Percentiles rank a stretch among this genome's conserved stretches.
Evolutionary conservation across 345 rosid genomes (phyloP).

Genomic region (Rhizophora apiculata): DNA sequence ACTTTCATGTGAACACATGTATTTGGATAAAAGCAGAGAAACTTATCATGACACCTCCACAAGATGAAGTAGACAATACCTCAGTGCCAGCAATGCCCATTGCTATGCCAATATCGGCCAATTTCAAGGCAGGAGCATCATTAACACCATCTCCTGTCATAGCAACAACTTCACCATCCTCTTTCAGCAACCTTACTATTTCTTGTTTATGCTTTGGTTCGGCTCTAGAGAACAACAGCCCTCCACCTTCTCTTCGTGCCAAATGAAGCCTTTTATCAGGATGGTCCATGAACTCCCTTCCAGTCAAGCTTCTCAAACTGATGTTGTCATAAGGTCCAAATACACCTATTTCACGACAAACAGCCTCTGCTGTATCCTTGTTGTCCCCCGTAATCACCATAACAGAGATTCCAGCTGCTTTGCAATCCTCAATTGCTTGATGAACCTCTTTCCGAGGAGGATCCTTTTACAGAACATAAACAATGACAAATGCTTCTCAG

Average conservation of each 20-base stretch:
- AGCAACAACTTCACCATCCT: slow-evolving; percentile 95
- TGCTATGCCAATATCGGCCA: slow-evolving; percentile 95
- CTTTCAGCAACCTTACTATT: slow-evolving; percentile 93
- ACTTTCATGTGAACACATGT: no score
- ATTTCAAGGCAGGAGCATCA: slow-evolving; percentile 94
- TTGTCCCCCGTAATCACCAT: slow-evolving; percentile 98
- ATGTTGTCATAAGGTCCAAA: slow-evolving; percentile 68
- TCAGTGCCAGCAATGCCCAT: slow-evolving; percentile 98
- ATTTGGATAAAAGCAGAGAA: no score
- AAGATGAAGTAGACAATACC: slow-evolving; percentile 35
- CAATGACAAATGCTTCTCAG: neutral
- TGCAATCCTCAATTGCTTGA: slow-evolving; percentile 95
- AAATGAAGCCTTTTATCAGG: slow-evolving; percentile 52
- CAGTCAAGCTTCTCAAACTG: slow-evolving; percentile 67
- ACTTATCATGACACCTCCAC: neutral
- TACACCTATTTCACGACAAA: slow-evolving; percentile 89
- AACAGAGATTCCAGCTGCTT: slow-evolving; percentile 90
- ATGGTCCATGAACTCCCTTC: slow-evolving; percentile 69
- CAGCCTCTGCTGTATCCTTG: slow-evolving; percentile 91
- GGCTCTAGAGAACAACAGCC: slow-evolving; percentile 88
- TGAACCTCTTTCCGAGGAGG: slow-evolving; percentile 97
- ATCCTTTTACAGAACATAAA: slow-evolving; percentile 45
- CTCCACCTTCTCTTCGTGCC: slow-evolving; percentile 53
- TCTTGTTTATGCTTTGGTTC: slow-evolving; percentile 98
- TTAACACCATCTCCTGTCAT: slow-evolving; percentile 99